phyloP scores from a whole-genome alignment of 192 early-diverging fungal species.

The Podila horticola region DNA sequence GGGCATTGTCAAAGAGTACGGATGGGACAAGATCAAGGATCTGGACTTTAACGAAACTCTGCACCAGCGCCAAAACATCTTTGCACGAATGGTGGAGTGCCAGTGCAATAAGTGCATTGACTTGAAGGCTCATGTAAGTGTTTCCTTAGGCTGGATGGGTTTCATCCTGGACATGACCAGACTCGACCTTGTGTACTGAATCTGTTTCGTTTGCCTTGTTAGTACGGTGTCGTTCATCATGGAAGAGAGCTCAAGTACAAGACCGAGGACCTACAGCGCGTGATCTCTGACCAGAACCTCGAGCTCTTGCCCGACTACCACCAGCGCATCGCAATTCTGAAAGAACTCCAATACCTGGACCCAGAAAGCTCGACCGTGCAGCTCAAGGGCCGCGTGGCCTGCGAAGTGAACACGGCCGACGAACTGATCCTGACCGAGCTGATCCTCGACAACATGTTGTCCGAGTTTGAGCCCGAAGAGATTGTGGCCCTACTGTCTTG shows the following conservation, averaged over 20 bases:
- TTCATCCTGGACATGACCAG: neutral
- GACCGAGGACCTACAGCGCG: constrained; percentile 78
- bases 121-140: constrained; percentile 77
- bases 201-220: neutral
- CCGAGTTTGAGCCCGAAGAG: constrained; percentile 90
- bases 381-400: constrained; percentile 95
- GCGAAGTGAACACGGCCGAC: constrained; percentile 97
- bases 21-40: constrained; percentile 88
- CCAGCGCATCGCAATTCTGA: constrained; percentile 87
- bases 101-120: constrained; percentile 83
- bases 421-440: constrained; percentile 95
- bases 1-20: constrained; percentile 68
- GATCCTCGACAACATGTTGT: constrained; percentile 92
- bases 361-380: constrained; percentile 83
- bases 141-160: neutral
- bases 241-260: constrained; percentile 73
- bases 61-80: constrained; percentile 66
- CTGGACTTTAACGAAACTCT: constrained; percentile 86
- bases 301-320: constrained; percentile 94
- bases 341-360: constrained; percentile 83
- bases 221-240: constrained; percentile 63
- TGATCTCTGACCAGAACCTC: constrained; percentile 92
- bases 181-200: neutral
- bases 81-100: constrained; percentile 61
- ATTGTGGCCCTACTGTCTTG: constrained; percentile 92